Evolutionary conservation across 129 eudicot species (phyloP).

Genomic region (Solidago caesia): DNA sequence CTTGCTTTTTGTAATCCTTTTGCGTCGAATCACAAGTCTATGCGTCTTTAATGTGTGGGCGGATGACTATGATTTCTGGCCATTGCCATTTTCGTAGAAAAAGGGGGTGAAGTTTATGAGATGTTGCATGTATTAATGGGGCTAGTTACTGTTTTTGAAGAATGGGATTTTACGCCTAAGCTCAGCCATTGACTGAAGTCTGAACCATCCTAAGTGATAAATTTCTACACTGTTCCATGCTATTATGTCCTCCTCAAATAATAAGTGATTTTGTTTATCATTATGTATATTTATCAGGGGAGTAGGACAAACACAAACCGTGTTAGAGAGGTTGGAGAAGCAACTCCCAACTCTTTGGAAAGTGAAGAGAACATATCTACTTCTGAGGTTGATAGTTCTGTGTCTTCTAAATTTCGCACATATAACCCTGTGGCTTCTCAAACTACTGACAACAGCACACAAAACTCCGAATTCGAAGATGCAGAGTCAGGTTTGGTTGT

Average conservation of each 20-base stretch:
- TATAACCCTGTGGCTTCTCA: slow-evolving; percentile 65
- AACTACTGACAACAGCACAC: slow-evolving; percentile 75
- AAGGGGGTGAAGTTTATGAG: neutral
- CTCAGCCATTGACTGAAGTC: neutral
- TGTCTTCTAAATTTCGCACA: slow-evolving; percentile 49
- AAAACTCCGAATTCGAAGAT: slow-evolving; percentile 84
- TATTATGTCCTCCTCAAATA: neutral
- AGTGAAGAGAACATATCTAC: slow-evolving; percentile 48
- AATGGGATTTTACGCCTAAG: neutral
- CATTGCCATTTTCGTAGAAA: neutral
- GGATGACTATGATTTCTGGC: neutral
- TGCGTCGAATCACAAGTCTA: neutral
- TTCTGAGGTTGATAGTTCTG: slow-evolving; percentile 63
- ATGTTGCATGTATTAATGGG: neutral
- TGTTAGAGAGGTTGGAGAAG: slow-evolving; percentile 54
- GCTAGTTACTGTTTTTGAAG: neutral
- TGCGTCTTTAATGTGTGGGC: neutral
- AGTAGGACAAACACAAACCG: slow-evolving; percentile 69
- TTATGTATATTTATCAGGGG: slow-evolving; percentile 44
- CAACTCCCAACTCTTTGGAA: slow-evolving; percentile 49
- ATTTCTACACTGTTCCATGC: neutral
- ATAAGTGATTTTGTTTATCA: neutral
- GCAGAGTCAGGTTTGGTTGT: slow-evolving; percentile 74
- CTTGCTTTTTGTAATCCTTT: neutral
- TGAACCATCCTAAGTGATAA: neutral